phyloP scores from a whole-genome alignment of 129 eudicot species.

The Helianthus annuus region DNA sequence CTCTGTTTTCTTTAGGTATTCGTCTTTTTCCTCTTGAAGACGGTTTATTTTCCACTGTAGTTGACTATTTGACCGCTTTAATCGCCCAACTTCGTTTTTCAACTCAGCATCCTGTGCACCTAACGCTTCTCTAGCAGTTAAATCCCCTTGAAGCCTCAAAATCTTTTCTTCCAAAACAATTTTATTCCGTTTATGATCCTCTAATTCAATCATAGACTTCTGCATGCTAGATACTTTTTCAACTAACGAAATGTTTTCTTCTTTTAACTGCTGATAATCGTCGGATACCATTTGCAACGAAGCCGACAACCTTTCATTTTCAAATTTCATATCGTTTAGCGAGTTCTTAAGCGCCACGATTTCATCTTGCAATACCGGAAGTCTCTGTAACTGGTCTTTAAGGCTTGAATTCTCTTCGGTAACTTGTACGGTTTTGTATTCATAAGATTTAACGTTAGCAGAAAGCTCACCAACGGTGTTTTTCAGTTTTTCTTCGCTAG shows the following conservation, averaged over 20 bases:
- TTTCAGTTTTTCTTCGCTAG: constrained; percentile 48
- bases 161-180: constrained; percentile 63
- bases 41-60: constrained; percentile 53
- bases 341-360: constrained; percentile 54
- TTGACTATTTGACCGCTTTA: constrained; percentile 54
- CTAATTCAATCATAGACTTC: constrained; percentile 42
- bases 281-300: constrained; percentile 41
- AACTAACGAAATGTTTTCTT: constrained; percentile 41
- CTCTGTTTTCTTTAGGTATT: constrained; percentile 32
- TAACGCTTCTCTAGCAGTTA: constrained; percentile 67
- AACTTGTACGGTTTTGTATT: constrained; percentile 40
- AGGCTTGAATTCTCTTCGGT: constrained; percentile 55
- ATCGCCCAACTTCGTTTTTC: constrained; percentile 57
- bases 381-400: constrained; percentile 44
- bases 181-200: constrained; percentile 43
- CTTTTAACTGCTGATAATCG: constrained; percentile 50
- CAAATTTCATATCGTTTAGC: constrained; percentile 46
- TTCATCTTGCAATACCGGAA: constrained; percentile 61
- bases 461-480: constrained; percentile 38
- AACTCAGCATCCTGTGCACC: constrained; percentile 58
- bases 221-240: constrained; percentile 44
- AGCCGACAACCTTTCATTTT: constrained; percentile 51
- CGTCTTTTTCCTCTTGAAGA: constrained; percentile 56
- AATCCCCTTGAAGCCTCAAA: constrained; percentile 60
- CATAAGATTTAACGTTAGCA: constrained; percentile 40